These are phyloP conservation scores for Rhodotorula sp. DNA, from an alignment of 1,284 basidiomycete genomes.

Conservation along the genomic window DNA sequence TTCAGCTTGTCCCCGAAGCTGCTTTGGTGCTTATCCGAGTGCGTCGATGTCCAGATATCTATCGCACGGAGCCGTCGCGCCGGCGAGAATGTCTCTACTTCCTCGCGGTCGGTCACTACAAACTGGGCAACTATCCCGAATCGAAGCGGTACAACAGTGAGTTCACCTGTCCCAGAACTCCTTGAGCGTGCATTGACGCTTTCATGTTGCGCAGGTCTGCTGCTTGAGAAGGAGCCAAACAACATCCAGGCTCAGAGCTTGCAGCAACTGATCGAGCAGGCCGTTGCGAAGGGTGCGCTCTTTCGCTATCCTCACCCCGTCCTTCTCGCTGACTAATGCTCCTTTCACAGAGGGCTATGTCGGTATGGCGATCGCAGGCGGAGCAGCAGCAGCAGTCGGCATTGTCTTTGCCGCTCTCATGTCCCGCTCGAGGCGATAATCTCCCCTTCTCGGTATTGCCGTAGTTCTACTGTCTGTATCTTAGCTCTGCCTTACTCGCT, in stretches of 20 bases:
- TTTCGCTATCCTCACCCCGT: no score
- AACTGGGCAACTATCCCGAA: conserved; percentile 93
- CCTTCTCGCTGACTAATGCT: background rate
- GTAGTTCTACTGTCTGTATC: background rate
- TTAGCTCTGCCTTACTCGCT: background rate
- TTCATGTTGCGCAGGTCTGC: conserved; percentile 59
- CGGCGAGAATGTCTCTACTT: conserved; percentile 96
- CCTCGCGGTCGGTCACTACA: conserved; percentile 93
- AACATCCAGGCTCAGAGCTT: conserved; percentile 93
- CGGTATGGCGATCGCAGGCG: conserved; percentile 90
- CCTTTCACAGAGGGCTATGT: conserved; percentile 71
- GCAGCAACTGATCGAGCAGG: conserved; percentile 77
- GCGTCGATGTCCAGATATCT: conserved; percentile 66
- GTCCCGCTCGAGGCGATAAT: background rate
- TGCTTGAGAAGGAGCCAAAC: conserved; percentile 88
- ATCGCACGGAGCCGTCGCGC: conserved; percentile 79
- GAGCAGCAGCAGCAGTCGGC: conserved; percentile 80
- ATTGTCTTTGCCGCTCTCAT: conserved; percentile 71
- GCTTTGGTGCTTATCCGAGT: background rate
- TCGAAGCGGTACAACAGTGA: conserved; percentile 88
- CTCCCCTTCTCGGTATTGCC: background rate
- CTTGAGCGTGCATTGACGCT: no score
- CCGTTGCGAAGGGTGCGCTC: conserved; percentile 72
- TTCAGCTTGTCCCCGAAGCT: background rate
- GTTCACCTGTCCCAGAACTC: conserved; percentile 39